A percentile compares a stretch with the other conserved stretches of the same genome.
Evolutionary conservation across 2,329 filamentous ascomycete species (phyloP).

Genomic region (Pseudonectria buxi): DNA sequence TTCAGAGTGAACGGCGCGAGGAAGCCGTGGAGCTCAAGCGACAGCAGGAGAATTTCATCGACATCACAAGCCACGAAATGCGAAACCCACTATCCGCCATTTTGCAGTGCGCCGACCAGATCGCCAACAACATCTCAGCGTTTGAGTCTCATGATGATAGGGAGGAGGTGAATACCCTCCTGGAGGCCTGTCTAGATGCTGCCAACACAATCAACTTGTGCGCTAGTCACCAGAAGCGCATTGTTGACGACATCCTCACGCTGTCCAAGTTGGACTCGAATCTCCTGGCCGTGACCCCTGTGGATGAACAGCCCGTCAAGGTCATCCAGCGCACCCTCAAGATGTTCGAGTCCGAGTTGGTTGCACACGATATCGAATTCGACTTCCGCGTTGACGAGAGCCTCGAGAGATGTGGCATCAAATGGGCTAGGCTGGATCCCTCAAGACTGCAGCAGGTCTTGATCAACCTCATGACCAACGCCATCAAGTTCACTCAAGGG

Average conservation of each 20-base stretch:
- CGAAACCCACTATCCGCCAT: constrained; percentile 70
- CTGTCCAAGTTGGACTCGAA: constrained; percentile 65
- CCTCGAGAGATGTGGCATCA: constrained; percentile 56
- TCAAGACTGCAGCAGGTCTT: constrained; percentile 67
- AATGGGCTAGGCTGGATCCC: constrained; percentile 70
- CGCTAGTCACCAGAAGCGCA: constrained; percentile 70
- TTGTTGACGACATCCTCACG: constrained; percentile 61
- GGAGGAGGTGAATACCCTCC: constrained; percentile 39
- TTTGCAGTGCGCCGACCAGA: constrained; percentile 70
- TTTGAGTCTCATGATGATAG: constrained; percentile 32
- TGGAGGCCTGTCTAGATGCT: constrained; percentile 60
- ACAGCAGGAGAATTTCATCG: constrained; percentile 65
- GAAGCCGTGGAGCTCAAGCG: constrained; percentile 76
- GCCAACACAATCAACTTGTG: constrained; percentile 78
- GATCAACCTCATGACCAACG: constrained; percentile 68
- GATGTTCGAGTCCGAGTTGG: constrained; percentile 73
- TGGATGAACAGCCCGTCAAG: constrained; percentile 61
- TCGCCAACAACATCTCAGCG: constrained; percentile 43
- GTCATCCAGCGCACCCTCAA: constrained; percentile 64
- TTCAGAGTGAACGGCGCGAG: constrained; percentile 69
- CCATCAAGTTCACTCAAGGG: constrained; percentile 58
- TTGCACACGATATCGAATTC: constrained; percentile 64
- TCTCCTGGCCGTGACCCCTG: constrained; percentile 62
- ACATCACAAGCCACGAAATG: constrained; percentile 71
- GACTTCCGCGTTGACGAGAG: constrained; percentile 62